phyloP scores from a whole-genome alignment of 176 grass and related monocot species.

The Eragrostis curvula region DNA sequence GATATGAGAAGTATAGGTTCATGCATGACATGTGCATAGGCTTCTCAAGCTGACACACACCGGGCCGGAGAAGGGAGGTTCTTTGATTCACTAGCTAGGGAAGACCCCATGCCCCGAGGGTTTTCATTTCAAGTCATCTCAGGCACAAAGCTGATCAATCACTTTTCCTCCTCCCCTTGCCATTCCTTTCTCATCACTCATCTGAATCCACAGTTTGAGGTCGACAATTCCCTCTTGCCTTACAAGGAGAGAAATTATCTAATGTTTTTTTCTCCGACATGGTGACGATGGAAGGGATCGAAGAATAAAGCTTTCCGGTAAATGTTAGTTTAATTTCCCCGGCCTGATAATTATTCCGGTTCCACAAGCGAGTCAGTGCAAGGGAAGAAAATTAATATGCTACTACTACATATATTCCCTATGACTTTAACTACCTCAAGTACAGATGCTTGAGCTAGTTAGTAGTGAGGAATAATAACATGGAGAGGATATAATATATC shows the following conservation, averaged over 20 bases:
- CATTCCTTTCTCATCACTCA: constrained; percentile 48
- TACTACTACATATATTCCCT: constrained; percentile 2
- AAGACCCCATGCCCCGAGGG: background rate
- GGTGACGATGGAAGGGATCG: constrained; percentile 30
- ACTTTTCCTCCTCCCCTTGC: constrained; percentile 13
- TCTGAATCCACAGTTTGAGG: constrained; percentile 34
- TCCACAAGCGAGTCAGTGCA: background rate
- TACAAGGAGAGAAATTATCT: background rate
- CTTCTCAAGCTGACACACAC: background rate
- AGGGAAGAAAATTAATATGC: constrained; percentile 4
- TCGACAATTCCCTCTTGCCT: background rate
- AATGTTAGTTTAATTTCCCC: background rate
- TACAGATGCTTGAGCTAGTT: constrained; percentile 28
- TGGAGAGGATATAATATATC: background rate
- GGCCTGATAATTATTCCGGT: constrained; percentile 29
- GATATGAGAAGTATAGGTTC: background rate
- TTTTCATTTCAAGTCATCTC: constrained; percentile 39
- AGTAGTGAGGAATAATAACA: background rate
- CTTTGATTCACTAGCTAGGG: constrained; percentile 20
- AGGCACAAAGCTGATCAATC: background rate
- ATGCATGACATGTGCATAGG: background rate
- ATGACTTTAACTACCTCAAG: constrained; percentile 25
- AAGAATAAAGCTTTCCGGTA: constrained; percentile 21
- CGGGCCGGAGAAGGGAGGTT: background rate
- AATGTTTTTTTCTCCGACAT: constrained; percentile 9